phyloP scores from a whole-genome alignment of 331 rosid species.

The Quercus tomentella region DNA sequence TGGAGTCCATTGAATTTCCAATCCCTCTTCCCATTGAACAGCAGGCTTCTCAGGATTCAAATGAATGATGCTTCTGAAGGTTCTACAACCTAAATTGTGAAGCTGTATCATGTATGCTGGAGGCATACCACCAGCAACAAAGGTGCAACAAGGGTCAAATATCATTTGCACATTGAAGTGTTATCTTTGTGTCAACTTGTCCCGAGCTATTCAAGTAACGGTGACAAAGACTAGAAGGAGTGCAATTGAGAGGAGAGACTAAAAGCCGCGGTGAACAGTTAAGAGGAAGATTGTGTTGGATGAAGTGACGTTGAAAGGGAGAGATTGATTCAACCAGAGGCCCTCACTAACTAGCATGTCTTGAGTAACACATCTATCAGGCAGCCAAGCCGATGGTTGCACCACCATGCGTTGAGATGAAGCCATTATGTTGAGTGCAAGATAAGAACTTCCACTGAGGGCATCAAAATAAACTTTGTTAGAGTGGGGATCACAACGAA shows the following conservation, averaged over 20 bases:
- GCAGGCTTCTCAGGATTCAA: conserved; percentile 49
- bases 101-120: conserved; percentile 93
- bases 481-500: conserved; percentile 60
- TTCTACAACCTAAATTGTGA: conserved; percentile 79
- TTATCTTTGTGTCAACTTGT: conserved; percentile 39
- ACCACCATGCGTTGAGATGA: conserved; percentile 59
- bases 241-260: conserved; percentile 89
- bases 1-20: conserved; percentile 93
- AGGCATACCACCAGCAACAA: conserved; percentile 80
- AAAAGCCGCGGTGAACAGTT: conserved; percentile 89
- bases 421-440: conserved; percentile 43
- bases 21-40: conserved; percentile 77
- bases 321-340: conserved; percentile 83
- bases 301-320: conserved; percentile 82
- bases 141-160: conserved; percentile 83
- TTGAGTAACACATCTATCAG: conserved; percentile 60
- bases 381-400: conserved; percentile 78
- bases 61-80: conserved; percentile 80
- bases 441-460: conserved; percentile 75
- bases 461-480: conserved; percentile 51
- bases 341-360: conserved; percentile 81
- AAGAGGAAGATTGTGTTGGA: conserved; percentile 81
- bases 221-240: conserved; percentile 84
- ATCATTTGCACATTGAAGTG: conserved; percentile 52
- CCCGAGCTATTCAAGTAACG: conserved; percentile 68